Evolutionary conservation across 2,329 filamentous ascomycete genomes (phyloP).

Genomic region (Aspergillus calidoustus): DNA sequence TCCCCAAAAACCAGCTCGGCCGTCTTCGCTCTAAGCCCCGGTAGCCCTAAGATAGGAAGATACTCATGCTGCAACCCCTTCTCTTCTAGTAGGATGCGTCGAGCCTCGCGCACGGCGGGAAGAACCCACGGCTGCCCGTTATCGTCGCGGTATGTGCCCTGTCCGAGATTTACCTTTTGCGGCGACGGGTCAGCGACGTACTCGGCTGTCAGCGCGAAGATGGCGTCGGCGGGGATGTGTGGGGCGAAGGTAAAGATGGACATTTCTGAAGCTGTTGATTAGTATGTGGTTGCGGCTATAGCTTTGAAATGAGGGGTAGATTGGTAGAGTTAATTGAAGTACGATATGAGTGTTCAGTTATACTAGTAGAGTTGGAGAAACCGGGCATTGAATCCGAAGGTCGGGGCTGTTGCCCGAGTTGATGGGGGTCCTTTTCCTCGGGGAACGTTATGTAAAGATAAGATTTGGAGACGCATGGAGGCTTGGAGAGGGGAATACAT

Average conservation of each 20-base stretch:
- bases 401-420: neutral
- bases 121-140: conserved; percentile 93
- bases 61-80: conserved; percentile 90
- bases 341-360: neutral
- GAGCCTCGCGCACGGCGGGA: conserved; percentile 73
- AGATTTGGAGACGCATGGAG: neutral
- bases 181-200: conserved; percentile 72
- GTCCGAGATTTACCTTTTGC: conserved; percentile 88
- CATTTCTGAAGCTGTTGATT: neutral
- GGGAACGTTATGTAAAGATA: neutral
- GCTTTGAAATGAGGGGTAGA: neutral
- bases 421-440: neutral
- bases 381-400: neutral
- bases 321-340: neutral
- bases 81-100: conserved; percentile 51
- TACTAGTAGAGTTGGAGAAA: neutral
- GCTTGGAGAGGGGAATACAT: neutral
- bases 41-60: conserved; percentile 85
- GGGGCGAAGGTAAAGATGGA: conserved; percentile 24
- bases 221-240: conserved; percentile 27
- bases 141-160: conserved; percentile 91
- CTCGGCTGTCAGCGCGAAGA: conserved; percentile 31
- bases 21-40: conserved; percentile 79
- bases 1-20: conserved; percentile 80
- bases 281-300: neutral